These are phyloP conservation scores for Cicer judaicum DNA, from an alignment of 306 rosid genomes.

Conservation along the genomic window DNA sequence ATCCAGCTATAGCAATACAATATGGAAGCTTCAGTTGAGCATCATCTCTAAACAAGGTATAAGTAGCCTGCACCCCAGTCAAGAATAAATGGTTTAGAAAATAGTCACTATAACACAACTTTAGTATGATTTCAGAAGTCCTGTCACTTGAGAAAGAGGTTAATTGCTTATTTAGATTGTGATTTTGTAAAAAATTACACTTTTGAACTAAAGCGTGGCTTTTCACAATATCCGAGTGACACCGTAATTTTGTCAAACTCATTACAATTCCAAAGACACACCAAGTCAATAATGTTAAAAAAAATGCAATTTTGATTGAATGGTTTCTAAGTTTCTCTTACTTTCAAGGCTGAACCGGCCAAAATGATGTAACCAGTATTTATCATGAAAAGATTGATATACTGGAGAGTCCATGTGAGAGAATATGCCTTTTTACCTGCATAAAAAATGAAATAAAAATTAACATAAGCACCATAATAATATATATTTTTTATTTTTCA, in stretches of 20 bases:
- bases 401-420: slow-evolving; percentile 86
- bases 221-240: no score
- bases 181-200: no score
- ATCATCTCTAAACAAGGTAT: slow-evolving; percentile 70
- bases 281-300: not conserved
- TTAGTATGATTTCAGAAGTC: not conserved
- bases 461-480: not conserved
- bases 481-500: not conserved
- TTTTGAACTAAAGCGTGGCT: no score
- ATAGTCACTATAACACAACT: not conserved
- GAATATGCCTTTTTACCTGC: slow-evolving; percentile 78
- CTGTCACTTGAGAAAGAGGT: not conserved
- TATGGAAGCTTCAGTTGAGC: slow-evolving; percentile 79
- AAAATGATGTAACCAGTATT: slow-evolving; percentile 87
- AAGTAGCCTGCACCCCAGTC: slow-evolving; percentile 66
- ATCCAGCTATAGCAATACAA: slow-evolving; percentile 72
- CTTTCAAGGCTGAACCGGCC: slow-evolving; percentile 96
- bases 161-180: no score
- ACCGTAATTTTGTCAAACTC: no score
- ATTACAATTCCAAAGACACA: no score
- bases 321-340: slow-evolving; percentile 39
- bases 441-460: slow-evolving; percentile 37
- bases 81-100: not conserved
- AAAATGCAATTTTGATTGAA: slow-evolving; percentile 19
- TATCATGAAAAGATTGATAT: slow-evolving; percentile 92